Conservation (phyloP, 768 basidiomycete genomes). For the Leccinum truebloodii region DNA sequence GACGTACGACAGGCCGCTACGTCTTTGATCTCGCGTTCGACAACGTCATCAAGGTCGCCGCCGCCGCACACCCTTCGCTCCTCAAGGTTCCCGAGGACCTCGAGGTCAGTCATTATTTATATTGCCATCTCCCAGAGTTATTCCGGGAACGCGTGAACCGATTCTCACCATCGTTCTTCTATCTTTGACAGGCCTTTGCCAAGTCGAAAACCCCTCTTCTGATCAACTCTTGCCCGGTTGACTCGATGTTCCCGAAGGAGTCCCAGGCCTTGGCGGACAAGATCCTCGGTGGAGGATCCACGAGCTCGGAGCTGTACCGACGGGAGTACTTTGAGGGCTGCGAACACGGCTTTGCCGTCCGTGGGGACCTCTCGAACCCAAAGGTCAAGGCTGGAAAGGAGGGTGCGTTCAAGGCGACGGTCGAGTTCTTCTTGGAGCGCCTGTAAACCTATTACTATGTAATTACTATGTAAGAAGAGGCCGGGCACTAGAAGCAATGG, state of each 20-base stretch:
- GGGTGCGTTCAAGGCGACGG: slow-evolving; percentile 48
- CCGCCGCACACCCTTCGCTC: slow-evolving; percentile 63
- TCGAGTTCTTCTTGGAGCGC: slow-evolving; percentile 52
- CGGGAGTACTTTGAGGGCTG: slow-evolving; percentile 37
- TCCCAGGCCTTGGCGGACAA: slow-evolving; percentile 46
- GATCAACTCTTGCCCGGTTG: slow-evolving; percentile 64
- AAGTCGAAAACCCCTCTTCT: slow-evolving; percentile 55
- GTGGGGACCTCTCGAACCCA: slow-evolving; percentile 49
- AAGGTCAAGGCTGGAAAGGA: slow-evolving; percentile 63
- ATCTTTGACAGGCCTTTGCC: slow-evolving; percentile 46
- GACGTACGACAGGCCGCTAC: not conserved
- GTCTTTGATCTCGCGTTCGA: slow-evolving; percentile 65
- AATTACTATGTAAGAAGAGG: not conserved
- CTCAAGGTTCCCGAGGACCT: slow-evolving; percentile 60
- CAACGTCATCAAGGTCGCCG: slow-evolving; percentile 47
- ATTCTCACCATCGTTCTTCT: not conserved
- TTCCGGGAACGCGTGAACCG: not conserved
- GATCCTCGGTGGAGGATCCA: slow-evolving; percentile 47
- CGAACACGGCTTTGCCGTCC: slow-evolving; percentile 57
- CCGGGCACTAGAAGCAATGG: no score
- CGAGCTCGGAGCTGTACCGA: slow-evolving; percentile 42
- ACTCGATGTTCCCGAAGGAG: slow-evolving; percentile 51
- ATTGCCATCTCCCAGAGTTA: not conserved
- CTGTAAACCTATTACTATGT: slow-evolving; percentile 15
- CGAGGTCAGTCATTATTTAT: slow-evolving; percentile 40